phyloP scores from a whole-genome alignment of 2,329 filamentous ascomycete species.

The Fusarium mexicanum region DNA sequence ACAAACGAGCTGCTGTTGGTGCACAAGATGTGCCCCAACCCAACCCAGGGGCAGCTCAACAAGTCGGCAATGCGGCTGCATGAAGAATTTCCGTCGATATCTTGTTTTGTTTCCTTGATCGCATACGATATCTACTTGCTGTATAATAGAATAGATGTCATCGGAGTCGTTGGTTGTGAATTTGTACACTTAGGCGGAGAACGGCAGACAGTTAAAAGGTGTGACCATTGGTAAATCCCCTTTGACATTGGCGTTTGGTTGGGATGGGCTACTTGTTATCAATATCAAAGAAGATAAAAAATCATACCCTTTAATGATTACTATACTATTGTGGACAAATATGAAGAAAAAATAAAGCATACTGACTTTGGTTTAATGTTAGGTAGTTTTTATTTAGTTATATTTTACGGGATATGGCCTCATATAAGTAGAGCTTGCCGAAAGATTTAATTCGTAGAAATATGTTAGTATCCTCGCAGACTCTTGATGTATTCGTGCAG shows the following conservation, averaged over 20 bases:
- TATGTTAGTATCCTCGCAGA: background rate
- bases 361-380: background rate
- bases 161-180: slow-evolving; percentile 5
- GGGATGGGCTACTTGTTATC: slow-evolving; percentile 23
- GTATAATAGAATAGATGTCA: slow-evolving; percentile 37
- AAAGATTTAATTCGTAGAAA: background rate
- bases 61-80: slow-evolving; percentile 20
- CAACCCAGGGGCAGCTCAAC: slow-evolving; percentile 13
- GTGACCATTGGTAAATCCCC: background rate
- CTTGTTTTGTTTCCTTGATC: background rate
- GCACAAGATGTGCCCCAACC: slow-evolving; percentile 15
- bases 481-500: background rate
- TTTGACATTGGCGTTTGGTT: slow-evolving; percentile 37
- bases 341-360: background rate
- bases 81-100: background rate
- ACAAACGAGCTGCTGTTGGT: slow-evolving; percentile 13
- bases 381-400: background rate
- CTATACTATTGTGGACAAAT: background rate
- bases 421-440: background rate
- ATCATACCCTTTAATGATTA: background rate
- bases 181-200: background rate
- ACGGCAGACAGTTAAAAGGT: slow-evolving; percentile 2
- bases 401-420: background rate
- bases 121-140: background rate
- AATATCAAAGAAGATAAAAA: slow-evolving; percentile 5